Base-by-base conservation (phyloP, 805 yeast genomes). In the Martiniozyma abietophila region DNA sequence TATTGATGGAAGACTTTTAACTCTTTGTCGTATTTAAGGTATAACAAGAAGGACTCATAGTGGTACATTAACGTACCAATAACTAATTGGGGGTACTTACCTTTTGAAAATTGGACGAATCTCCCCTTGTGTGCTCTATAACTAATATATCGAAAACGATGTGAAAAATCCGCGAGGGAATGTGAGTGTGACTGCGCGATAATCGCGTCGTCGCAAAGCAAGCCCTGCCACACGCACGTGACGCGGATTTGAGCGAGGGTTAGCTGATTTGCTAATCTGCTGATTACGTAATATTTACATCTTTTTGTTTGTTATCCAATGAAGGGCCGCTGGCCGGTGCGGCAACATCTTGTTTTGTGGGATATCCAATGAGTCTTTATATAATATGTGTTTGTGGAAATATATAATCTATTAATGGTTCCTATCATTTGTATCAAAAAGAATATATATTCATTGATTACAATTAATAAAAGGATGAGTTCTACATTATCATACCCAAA, bases 401-500 rank as follows among this genome's bases (percentile, higher is more conserved):
- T n/a, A n/a, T n/a, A n/a, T n/a, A n/a, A n/a, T n/a, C n/a, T n/a
- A n/a, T n/a, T n/a, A n/a, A n/a, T n/a, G n/a, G n/a, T n/a, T n/a
- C n/a, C n/a, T n/a, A n/a, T n/a, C n/a, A n/a, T n/a, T n/a, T n/a
- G n/a, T n/a, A n/a, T n/a, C n/a, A n/a, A n/a, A n/a, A n/a, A n/a
- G n/a, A n/a, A n/a, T n/a, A n/a, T n/a, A n/a, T n/a, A n/a, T n/a
- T n/a, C n/a, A n/a, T n/a, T n/a, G n/a, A n/a, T n/a, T n/a, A n/a
- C n/a, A n/a, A 8, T 12, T 18, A 16, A 24, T 17, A 30, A 33
- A n/a, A n/a, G n/a, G n/a, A n/a, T n/a, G 12, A 43, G 43, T 45
- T 26, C 46, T 8, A 28, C 43, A 14, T 20, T 31, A 6, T 14
- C 28, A 11, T 54, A 54, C 23, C 56, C 58, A 2, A 40, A 56